Base-by-base conservation (phyloP, 371 early-diverging fungal genomes). In the Smittium mucronatum region DNA sequence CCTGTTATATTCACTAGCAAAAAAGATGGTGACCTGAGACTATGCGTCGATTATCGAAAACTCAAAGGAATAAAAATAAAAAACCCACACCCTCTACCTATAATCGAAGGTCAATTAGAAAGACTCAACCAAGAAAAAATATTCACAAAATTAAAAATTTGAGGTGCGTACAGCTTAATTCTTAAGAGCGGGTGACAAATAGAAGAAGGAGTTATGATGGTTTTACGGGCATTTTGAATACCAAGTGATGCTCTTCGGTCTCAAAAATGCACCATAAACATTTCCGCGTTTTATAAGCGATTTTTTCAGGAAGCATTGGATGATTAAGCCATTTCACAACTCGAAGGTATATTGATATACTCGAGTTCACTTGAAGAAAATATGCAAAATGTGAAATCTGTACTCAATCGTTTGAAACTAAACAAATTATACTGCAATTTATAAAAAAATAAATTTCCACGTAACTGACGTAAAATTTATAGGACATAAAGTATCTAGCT, bases 1-100 rank as follows among this genome's bases (percentile, higher is more conserved):
- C 84, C 83, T 0, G 71, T 81, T 1, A 71, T 83, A 1, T 84
- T 84, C 73, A 82, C 81, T 2, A 75, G 76, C 33, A 85, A 87
- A 68, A 78, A 82, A 29, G 80, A 83, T 60, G 82, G 83, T 0
- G n/a, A 69, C 1, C 17, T 84, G 33, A 75, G 81, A 0, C 69
- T 84, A 63, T 83, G 79, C 30, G 57, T n/a, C 47, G 75, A 86
- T 57, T 88, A 83, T 64, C 73, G 83, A 0, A 75, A 69, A 67
- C 67, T 67, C 28, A 67, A 67, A 26, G 67, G 32, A 28, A 34
- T 34, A 29, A 67, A 28, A 2, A 34, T n/a, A 77, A 77, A 34
- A 17, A 36, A 63, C 25, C 29, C 58, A 47, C 66, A 16, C 34
- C 36, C 28, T 32, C 32, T 35, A 69, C 78, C 75, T 26, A 29